Base-by-base conservation (phyloP, 2,329 filamentous ascomycete species). In the Ophiostoma tasmaniense region DNA sequence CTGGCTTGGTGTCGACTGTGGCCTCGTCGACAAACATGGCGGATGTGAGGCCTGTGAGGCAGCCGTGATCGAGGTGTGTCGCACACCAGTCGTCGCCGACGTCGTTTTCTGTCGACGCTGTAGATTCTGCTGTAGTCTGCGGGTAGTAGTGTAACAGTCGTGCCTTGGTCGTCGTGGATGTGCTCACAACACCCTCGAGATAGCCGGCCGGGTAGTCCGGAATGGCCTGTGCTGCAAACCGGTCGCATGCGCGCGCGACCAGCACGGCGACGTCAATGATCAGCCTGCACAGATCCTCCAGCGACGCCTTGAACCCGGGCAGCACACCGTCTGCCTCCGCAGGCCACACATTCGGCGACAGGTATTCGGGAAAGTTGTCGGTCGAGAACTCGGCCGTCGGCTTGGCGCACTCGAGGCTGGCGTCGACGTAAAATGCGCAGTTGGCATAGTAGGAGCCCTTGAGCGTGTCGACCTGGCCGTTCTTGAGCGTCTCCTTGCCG, bases 21-120 rank as follows among this genome's bases (percentile, higher is more conserved):
- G 76, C 79, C 80, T 98, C 94, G 76, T 98, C 92, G 71, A 98
- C 85, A 78, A 96, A 98, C 93, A 98, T 97, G 73, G 94, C 93
- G 2, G 90, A 94, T 0, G 95, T 99, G 42, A 99, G 83, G 17
- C 93, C 94, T 0, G 95, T 99, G 39, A 99, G 84, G 76, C 94
- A 98, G 61, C 95, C 93, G 75, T 97, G 93, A 78, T 98, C 94
- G 69, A 95, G 82, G 77, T 95, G 91, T 1, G 90, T 92, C 3
- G 93, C 91, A 78, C 94, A 99, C 95, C 95, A 99, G 79, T 96
- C 91, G 78, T 97, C 93, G 71, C 92, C 64, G 28, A 25, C 52
- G n/a, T 14, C 33, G 35, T 13, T 22, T 64, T 45, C 17, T 33
- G 17, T 33, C 5, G 28, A 20, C n/a, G 17, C 14, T 33, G 30